Evolutionary conservation across 1,284 basidiomycete species (phyloP).

Genomic region (Bjerkandera adusta): DNA sequence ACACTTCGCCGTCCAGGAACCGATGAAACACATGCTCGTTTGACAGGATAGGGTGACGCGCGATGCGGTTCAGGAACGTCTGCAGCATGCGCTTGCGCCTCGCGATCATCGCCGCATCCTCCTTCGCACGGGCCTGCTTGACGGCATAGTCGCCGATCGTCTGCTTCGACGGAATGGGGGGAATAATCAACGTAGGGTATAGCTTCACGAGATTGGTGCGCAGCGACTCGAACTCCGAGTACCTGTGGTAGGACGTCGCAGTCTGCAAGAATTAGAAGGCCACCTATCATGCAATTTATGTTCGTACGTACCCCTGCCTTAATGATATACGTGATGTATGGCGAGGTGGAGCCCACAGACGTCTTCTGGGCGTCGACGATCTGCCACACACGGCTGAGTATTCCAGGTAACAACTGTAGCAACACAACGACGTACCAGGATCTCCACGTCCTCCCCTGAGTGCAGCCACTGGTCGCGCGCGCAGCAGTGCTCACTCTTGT

Average conservation of each 20-base stretch:
- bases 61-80: constrained; percentile 90
- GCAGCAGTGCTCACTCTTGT: constrained; percentile 77
- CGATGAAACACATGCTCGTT: constrained; percentile 94
- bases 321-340: constrained; percentile 96
- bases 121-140: constrained; percentile 96
- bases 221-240: constrained; percentile 97
- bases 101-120: constrained; percentile 91
- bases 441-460: constrained; percentile 77
- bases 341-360: constrained; percentile 77
- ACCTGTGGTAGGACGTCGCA: constrained; percentile 85
- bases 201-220: constrained; percentile 82
- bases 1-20: constrained; percentile 93
- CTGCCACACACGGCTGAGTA: constrained; percentile 36
- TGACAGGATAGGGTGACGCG: constrained; percentile 88
- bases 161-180: constrained; percentile 98
- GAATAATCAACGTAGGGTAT: constrained; percentile 96
- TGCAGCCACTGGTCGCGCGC: constrained; percentile 71
- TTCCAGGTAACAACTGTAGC: constrained; percentile 7
- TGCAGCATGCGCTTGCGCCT: constrained; percentile 93
- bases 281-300: constrained; percentile 1
- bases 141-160: constrained; percentile 95
- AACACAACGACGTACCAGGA: constrained; percentile 57
- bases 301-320: constrained; percentile 74
- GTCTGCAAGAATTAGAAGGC: too few species aligned
- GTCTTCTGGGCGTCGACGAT: constrained; percentile 97